phyloP scores from a whole-genome alignment of 805 yeast genomes.

The Cyberlindnera mrakii region DNA sequence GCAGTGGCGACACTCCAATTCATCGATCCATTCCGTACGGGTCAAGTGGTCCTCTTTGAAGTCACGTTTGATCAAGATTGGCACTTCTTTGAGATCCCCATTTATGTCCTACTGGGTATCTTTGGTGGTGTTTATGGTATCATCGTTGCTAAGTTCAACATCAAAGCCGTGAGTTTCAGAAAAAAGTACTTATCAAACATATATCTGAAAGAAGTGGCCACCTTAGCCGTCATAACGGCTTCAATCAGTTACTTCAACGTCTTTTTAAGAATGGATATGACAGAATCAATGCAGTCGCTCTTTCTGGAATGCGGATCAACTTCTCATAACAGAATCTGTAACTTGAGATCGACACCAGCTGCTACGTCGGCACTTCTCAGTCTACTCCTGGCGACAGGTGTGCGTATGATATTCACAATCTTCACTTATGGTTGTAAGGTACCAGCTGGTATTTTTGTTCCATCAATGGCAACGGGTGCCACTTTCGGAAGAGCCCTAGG shows the following conservation, averaged over 20 bases:
- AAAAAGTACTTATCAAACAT: conserved; percentile 51
- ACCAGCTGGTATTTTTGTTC: conserved; percentile 97
- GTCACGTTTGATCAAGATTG: conserved; percentile 84
- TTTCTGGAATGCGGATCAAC: conserved; percentile 68
- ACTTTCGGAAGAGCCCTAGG: conserved; percentile 89
- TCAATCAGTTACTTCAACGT: conserved; percentile 76
- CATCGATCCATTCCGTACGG: conserved; percentile 89
- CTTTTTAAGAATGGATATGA: conserved; percentile 84
- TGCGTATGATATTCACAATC: conserved; percentile 67
- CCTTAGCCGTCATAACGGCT: conserved; percentile 65
- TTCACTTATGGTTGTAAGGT: conserved; percentile 89
- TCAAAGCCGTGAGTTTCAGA: conserved; percentile 70
- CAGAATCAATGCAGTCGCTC: conserved; percentile 85
- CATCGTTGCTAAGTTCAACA: conserved; percentile 66
- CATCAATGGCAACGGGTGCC: conserved; percentile 96
- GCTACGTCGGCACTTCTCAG: conserved; percentile 39
- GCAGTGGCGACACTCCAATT: conserved; percentile 79
- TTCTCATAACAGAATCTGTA: conserved; percentile 35
- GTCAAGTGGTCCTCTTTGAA: conserved; percentile 88
- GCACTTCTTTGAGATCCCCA: conserved; percentile 81
- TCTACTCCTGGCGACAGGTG: conserved; percentile 60
- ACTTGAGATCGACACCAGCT: conserved; percentile 27
- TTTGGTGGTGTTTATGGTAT: conserved; percentile 93
- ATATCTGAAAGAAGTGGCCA: conserved; percentile 66
- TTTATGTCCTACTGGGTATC: conserved; percentile 70